Base-by-base conservation (phyloP, 2,329 filamentous ascomycete species). In the Paraphoma chrysanthemicola region DNA sequence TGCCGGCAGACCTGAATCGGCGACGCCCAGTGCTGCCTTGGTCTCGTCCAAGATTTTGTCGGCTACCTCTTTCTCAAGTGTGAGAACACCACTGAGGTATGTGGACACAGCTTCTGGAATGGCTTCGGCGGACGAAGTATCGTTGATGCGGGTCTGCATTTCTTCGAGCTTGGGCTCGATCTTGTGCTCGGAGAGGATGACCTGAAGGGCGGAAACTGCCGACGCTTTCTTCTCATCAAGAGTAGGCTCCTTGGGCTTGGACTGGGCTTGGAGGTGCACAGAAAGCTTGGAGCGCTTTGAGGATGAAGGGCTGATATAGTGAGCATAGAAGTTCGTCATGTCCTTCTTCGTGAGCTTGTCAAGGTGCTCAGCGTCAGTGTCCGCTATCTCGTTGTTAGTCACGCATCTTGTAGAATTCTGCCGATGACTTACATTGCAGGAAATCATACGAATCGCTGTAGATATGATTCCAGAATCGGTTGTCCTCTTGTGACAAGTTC, bases 371-470 rank as follows among this genome's bases (percentile, higher is more conserved):
- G 92, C 93, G 71, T 98, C 94, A 45, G 86, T 84, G 63, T 92
- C 89, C 45, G 86, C 90, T 92, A 57, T 43, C 10, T 44, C 16
- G 57, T 41, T 18, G 43, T 62, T 50, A 65, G 39, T 50, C 42
- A 17, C 7, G 30, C 36, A 14, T 46, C 6, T 0, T 23, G 23
- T 23, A 23, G 31, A 29, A 50, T 36, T 30, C 33, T 16, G 1
- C 9, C 39, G 14, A 16, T 41, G 29, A 11, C 86, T 76, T 82
- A 93, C 94, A 87, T 73, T 90, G 87, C 69, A 92, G 85, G 77
- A 98, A 99, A 76, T 97, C 93, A 75, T 93, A 96, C 65, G 90
- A 91, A 73, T 97, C 93, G 50, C 85, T 90, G 48, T 87, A 86
- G 65, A 99, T 92, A 70, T 97, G 92, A 48, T 83, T 84, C 93